phyloP scores from a whole-genome alignment of 768 basidiomycete genomes.

The Gautieria morchelliformis region DNA sequence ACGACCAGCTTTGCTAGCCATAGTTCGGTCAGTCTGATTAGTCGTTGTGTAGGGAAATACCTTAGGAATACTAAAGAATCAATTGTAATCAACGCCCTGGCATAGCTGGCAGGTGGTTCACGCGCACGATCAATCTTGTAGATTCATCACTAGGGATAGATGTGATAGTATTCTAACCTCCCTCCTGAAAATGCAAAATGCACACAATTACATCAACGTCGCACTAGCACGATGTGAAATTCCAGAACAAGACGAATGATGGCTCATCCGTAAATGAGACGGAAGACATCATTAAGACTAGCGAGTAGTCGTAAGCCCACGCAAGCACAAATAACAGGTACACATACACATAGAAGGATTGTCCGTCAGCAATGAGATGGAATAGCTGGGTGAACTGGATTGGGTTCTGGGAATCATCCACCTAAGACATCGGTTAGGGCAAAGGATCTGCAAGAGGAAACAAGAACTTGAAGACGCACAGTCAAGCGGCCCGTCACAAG shows the following conservation, averaged over 20 bases:
- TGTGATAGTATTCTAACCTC: background rate
- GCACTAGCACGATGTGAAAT: background rate
- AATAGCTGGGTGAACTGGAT: slow-evolving; percentile 89
- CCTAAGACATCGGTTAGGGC: slow-evolving; percentile 30
- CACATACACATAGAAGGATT: slow-evolving; percentile 78
- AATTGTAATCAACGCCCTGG: no score
- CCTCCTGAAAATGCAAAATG: background rate
- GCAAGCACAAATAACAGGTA: background rate
- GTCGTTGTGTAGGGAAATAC: no score
- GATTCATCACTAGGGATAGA: background rate
- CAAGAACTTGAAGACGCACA: slow-evolving; percentile 39
- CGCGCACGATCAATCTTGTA: no score
- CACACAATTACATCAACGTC: background rate
- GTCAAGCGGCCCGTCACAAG: slow-evolving; percentile 81
- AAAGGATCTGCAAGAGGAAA: background rate
- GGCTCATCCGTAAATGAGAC: slow-evolving; percentile 62
- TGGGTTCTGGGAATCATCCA: slow-evolving; percentile 74
- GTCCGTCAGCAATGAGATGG: slow-evolving; percentile 73
- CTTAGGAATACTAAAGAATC: no score
- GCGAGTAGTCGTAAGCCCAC: background rate
- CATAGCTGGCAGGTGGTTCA: no score
- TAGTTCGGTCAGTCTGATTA: no score
- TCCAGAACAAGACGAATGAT: background rate
- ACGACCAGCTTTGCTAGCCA: no score
- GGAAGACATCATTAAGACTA: slow-evolving; percentile 87